Percentiles rank a stretch among this genome's conserved stretches.
Conservation (phyloP, 345 rosid genomes). For the Corchorus capsularis region DNA sequence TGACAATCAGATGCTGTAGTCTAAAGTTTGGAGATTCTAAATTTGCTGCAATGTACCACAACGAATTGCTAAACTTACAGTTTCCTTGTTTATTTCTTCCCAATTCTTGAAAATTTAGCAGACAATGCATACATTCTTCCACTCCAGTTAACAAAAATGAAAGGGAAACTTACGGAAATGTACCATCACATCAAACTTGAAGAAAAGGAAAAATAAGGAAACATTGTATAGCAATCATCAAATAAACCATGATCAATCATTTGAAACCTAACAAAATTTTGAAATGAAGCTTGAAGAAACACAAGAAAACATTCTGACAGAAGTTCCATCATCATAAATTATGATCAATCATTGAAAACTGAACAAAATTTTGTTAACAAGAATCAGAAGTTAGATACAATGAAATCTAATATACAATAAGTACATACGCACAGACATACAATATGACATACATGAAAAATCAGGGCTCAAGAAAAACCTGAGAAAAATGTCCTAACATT, state of each 20-base stretch:
- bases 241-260: background rate
- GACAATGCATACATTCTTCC: background rate
- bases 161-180: background rate
- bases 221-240: background rate
- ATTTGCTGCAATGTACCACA: too few species aligned
- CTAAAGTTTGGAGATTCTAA: too few species aligned
- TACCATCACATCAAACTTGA: background rate
- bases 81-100: background rate
- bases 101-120: background rate
- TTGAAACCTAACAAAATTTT: background rate
- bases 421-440: background rate
- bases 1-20: background rate
- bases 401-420: slow-evolving; percentile 22
- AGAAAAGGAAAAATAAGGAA: background rate
- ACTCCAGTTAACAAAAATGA: background rate
- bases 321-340: too few species aligned
- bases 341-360: background rate
- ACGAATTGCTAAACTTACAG: too few species aligned
- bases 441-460: background rate
- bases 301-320: too few species aligned
- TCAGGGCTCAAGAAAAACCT: slow-evolving; percentile 18
- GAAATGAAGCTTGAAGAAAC: too few species aligned
- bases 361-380: background rate
- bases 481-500: slow-evolving; percentile 12
- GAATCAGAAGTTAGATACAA: slow-evolving; percentile 19